Evolutionary conservation across 352 stramenopile genomes (phyloP).

Genomic region (Plasmopara muralis): DNA sequence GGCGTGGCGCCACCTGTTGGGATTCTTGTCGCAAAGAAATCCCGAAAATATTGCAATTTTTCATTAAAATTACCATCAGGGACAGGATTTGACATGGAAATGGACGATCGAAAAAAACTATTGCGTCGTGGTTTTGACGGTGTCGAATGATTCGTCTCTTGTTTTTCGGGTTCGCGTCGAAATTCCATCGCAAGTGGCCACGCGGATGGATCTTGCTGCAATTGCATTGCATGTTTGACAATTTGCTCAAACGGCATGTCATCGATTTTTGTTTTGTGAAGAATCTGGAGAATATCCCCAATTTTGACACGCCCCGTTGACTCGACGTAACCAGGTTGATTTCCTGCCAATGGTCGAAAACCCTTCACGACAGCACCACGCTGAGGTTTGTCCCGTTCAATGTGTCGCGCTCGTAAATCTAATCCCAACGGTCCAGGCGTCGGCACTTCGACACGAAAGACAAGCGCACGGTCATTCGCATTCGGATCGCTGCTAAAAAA

Average conservation of each 20-base stretch:
- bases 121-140: constrained; percentile 43
- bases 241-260: constrained; percentile 83
- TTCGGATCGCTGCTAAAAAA: constrained; percentile 56
- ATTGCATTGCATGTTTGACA: constrained; percentile 63
- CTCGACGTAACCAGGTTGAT: constrained; percentile 59
- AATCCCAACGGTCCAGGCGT: constrained; percentile 58
- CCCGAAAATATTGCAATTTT: constrained; percentile 80
- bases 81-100: constrained; percentile 53
- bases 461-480: constrained; percentile 46
- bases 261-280: constrained; percentile 71
- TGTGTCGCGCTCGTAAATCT: constrained; percentile 62
- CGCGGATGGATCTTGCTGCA: constrained; percentile 56
- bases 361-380: constrained; percentile 73
- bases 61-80: constrained; percentile 81
- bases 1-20: constrained; percentile 56
- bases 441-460: constrained; percentile 73
- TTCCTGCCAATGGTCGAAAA: constrained; percentile 52
- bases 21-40: constrained; percentile 79
- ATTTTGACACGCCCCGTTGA: constrained; percentile 65
- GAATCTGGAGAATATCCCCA: constrained; percentile 72
- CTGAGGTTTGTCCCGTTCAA: constrained; percentile 68
- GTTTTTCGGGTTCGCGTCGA: constrained; percentile 42
- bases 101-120: constrained; percentile 68
- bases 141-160: constrained; percentile 21
- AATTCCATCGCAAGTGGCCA: constrained; percentile 79